Evolutionary conservation across 164 flowering plant genomes (phyloP).

Genomic region (Houttuynia cordata): DNA sequence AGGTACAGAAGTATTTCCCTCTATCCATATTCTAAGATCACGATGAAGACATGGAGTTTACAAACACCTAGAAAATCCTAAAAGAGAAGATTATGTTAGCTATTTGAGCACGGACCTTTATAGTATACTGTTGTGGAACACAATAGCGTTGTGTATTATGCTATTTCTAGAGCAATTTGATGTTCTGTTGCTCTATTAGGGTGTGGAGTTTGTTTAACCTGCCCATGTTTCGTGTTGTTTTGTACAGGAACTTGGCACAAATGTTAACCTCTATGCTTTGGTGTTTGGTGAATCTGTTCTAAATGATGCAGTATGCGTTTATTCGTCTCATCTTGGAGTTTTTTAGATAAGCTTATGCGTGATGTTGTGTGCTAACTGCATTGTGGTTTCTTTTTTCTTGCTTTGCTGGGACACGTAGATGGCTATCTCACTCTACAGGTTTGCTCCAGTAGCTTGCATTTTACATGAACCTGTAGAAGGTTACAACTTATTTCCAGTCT

Average conservation of each 20-base stretch:
- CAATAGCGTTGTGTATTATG: too few relatives aligned
- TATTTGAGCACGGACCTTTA: too few relatives aligned
- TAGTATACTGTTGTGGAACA: too few relatives aligned
- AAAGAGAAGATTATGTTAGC: too few relatives aligned
- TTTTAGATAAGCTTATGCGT: not conserved
- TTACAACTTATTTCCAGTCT: constrained; percentile 1
- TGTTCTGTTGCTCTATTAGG: not conserved
- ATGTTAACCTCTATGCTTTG: constrained; percentile 86
- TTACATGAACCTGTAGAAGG: not conserved
- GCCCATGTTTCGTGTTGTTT: not conserved
- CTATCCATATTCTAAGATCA: not conserved
- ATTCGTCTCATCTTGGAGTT: constrained; percentile 1
- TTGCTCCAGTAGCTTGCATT: constrained; percentile 5
- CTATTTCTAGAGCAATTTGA: too few relatives aligned
- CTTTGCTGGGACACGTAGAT: constrained; percentile 36
- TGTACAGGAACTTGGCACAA: constrained; percentile 63
- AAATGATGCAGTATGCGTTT: constrained; percentile 88
- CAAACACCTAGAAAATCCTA: not conserved
- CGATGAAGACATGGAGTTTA: not conserved
- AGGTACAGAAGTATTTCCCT: constrained; percentile 30
- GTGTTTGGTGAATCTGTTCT: constrained; percentile 99
- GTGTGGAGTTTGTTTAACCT: not conserved
- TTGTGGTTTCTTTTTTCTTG: constrained; percentile 1
- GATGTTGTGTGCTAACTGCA: not conserved
- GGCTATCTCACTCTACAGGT: constrained; percentile 99